These are phyloP conservation scores for Coprinopsis marcescibilis DNA, from an alignment of 768 basidiomycete species.

Conservation along the genomic window DNA sequence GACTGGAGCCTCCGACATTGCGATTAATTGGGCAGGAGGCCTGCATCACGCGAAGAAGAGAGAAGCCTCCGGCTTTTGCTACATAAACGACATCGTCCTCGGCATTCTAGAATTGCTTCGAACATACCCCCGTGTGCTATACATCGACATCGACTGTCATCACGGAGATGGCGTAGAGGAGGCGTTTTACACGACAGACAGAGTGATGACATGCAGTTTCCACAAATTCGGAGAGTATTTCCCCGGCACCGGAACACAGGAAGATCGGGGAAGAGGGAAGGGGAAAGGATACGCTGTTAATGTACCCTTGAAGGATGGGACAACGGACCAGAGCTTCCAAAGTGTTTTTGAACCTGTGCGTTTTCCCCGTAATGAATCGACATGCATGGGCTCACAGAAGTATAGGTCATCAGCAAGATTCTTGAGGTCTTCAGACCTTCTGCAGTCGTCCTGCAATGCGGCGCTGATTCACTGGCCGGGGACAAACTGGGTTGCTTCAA, in stretches of 20 bases:
- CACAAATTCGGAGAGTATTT: slow-evolving; percentile 98
- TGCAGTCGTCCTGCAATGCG: slow-evolving; percentile 89
- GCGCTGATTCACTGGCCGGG: slow-evolving; percentile 90
- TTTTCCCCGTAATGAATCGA: slow-evolving; percentile 13
- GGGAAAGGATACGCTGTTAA: slow-evolving; percentile 90
- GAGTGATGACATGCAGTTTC: slow-evolving; percentile 96
- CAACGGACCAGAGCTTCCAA: slow-evolving; percentile 83
- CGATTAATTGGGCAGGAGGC: slow-evolving; percentile 97
- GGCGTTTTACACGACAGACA: slow-evolving; percentile 94
- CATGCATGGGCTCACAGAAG: background rate
- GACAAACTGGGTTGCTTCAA: slow-evolving; percentile 98
- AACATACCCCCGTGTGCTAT: slow-evolving; percentile 79
- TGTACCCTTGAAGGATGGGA: slow-evolving; percentile 90
- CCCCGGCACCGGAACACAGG: slow-evolving; percentile 80
- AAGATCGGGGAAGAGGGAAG: slow-evolving; percentile 77
- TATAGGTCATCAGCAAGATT: slow-evolving; percentile 76
- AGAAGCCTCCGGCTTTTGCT: slow-evolving; percentile 98
- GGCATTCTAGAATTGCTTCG: slow-evolving; percentile 91
- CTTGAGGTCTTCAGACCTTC: slow-evolving; percentile 85
- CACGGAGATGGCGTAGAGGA: slow-evolving; percentile 99
- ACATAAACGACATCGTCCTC: slow-evolving; percentile 97
- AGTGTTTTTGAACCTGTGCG: slow-evolving; percentile 90
- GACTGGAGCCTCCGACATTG: slow-evolving; percentile 82
- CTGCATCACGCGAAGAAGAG: slow-evolving; percentile 99
- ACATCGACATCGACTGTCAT: slow-evolving; percentile 97